Evolutionary conservation across 2,329 filamentous ascomycete species (phyloP).

Genomic region (Tympanopsis confertula): DNA sequence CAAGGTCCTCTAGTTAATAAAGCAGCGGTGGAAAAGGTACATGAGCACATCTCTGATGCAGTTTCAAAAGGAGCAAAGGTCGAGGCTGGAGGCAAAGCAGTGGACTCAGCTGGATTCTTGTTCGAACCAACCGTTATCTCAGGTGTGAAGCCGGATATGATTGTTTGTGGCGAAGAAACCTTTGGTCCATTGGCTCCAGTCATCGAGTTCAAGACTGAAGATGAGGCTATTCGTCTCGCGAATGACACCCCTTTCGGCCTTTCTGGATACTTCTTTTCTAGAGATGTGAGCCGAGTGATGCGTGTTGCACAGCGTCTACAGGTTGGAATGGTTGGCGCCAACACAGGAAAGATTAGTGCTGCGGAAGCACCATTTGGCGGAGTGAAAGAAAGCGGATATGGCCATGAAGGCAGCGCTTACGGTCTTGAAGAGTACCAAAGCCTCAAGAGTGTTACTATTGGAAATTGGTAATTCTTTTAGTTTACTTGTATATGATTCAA

Average conservation of each 20-base stretch:
- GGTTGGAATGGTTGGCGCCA: neutral
- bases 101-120: constrained; percentile 61
- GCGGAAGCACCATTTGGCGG: constrained; percentile 21
- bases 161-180: constrained; percentile 18
- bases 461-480: constrained; percentile 16
- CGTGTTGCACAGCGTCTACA: neutral
- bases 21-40: constrained; percentile 18
- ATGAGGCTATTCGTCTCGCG: constrained; percentile 17
- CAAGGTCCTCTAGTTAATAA: constrained; percentile 22
- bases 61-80: constrained; percentile 9
- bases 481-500: neutral
- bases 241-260: neutral
- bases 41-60: constrained; percentile 10
- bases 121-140: constrained; percentile 70
- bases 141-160: constrained; percentile 24
- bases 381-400: constrained; percentile 21
- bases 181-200: constrained; percentile 10
- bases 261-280: neutral
- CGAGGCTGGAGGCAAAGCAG: constrained; percentile 37
- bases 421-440: constrained; percentile 16
- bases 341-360: constrained; percentile 20
- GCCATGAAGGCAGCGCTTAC: constrained; percentile 19
- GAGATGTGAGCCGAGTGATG: neutral
- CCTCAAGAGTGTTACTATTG: constrained; percentile 15
- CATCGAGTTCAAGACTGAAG: neutral